Conservation (phyloP, 208 protist genomes). For the Phytomonas serpens region DNA sequence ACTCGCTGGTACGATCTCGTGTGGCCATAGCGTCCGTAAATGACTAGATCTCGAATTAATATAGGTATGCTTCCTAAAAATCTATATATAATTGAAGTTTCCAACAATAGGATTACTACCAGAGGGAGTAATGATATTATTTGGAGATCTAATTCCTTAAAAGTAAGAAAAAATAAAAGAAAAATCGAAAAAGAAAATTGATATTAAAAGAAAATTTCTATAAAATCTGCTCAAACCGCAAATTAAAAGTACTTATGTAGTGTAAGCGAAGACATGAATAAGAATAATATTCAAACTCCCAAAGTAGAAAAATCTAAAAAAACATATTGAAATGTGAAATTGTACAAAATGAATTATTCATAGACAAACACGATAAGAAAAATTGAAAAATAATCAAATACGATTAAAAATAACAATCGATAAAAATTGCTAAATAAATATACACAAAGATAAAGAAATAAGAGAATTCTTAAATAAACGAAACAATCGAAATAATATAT, state of each 20-base stretch:
- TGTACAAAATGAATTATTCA: too few species aligned
- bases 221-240: too few species aligned
- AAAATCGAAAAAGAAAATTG: not conserved
- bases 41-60: not conserved
- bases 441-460: conserved; percentile 14
- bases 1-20: conserved; percentile 79
- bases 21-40: conserved; percentile 50
- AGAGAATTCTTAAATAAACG: not conserved
- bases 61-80: not conserved
- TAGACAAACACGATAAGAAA: conserved; percentile 4
- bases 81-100: not conserved
- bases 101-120: too few species aligned
- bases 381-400: not conserved
- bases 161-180: not conserved
- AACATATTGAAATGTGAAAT: conserved; percentile 5
- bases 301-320: conserved; percentile 8
- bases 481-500: not conserved
- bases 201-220: too few species aligned
- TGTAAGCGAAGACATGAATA: conserved; percentile 5
- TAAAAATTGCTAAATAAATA: conserved; percentile 8
- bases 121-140: too few species aligned
- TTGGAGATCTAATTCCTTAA: too few species aligned
- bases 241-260: too few species aligned
- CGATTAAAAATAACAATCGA: conserved; percentile 9
- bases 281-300: conserved; percentile 9